A percentile compares a stretch with the other conserved stretches of the same genome.
Evolutionary conservation across 805 yeast species (phyloP).

Genomic region (Kodamaea lidongshanica): DNA sequence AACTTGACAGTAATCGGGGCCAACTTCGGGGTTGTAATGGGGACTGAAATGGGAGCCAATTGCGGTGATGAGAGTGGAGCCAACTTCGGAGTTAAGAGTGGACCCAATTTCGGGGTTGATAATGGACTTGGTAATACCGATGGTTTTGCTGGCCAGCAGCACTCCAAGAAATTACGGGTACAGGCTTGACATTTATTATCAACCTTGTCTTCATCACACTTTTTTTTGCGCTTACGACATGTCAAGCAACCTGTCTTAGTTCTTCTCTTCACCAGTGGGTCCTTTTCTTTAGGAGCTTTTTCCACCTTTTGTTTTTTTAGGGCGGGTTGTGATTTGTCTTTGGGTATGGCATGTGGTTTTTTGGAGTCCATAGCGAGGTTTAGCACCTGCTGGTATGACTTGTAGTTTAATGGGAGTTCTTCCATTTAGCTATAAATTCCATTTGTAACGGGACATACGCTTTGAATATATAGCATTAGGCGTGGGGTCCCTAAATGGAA

Average conservation of each 20-base stretch:
- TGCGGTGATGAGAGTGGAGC: too few species aligned
- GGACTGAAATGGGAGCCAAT: too few species aligned
- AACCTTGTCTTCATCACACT: constrained; percentile 48
- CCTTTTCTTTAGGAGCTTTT: constrained; percentile 11
- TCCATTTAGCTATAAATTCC: too few species aligned
- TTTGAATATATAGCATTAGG: too few species aligned
- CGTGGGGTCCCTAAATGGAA: too few species aligned
- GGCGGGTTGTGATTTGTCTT: constrained; percentile 1
- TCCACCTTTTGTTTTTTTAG: constrained; percentile 8
- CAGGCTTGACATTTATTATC: constrained; percentile 43
- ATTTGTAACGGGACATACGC: too few species aligned
- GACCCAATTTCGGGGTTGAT: constrained; percentile 5
- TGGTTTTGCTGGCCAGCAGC: constrained; percentile 34
- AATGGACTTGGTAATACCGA: neutral
- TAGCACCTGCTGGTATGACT: constrained; percentile 13
- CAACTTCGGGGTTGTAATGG: constrained; percentile 4
- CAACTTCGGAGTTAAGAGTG: too few species aligned
- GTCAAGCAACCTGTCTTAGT: constrained; percentile 53
- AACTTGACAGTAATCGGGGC: too few species aligned
- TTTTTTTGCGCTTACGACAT: constrained; percentile 59
- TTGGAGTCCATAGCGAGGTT: constrained; percentile 9
- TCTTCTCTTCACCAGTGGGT: constrained; percentile 18
- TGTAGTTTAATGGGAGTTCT: too few species aligned
- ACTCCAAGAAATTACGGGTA: constrained; percentile 38
- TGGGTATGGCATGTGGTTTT: constrained; percentile 1